These are phyloP conservation scores for Aspergillus texensis DNA, from an alignment of 2,329 filamentous ascomycete genomes.

Conservation along the genomic window DNA sequence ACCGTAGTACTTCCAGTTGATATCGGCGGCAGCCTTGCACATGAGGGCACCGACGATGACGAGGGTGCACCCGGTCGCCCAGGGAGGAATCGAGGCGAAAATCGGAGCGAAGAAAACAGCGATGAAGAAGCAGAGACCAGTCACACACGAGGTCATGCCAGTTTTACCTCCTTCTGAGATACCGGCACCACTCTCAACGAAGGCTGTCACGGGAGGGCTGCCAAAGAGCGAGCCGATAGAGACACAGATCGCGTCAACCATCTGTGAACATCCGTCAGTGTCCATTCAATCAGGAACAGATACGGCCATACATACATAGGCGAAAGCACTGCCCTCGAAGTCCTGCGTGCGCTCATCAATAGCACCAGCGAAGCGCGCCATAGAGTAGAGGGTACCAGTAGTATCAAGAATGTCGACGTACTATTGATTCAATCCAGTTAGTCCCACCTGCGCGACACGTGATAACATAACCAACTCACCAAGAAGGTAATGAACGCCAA, in stretches of 20 bases:
- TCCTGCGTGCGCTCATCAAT: slow-evolving; percentile 83
- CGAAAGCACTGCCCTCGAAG: slow-evolving; percentile 81
- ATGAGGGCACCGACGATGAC: slow-evolving; percentile 88
- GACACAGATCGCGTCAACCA: slow-evolving; percentile 78
- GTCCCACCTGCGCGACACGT: background rate
- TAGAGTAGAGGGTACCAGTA: slow-evolving; percentile 84
- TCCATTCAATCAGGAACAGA: slow-evolving; percentile 40
- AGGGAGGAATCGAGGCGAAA: slow-evolving; percentile 84
- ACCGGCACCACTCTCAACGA: slow-evolving; percentile 85
- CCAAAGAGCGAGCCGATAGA: slow-evolving; percentile 80
- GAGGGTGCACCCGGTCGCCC: slow-evolving; percentile 87
- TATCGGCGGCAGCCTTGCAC: slow-evolving; percentile 74
- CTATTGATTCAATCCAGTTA: slow-evolving; percentile 14
- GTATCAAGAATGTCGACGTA: slow-evolving; percentile 89
- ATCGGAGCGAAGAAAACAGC: slow-evolving; percentile 88
- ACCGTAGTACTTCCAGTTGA: slow-evolving; percentile 87
- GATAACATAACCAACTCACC: slow-evolving; percentile 13
- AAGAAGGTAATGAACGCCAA: slow-evolving; percentile 85
- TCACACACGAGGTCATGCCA: slow-evolving; percentile 77
- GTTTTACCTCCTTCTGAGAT: slow-evolving; percentile 87
- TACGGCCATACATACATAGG: slow-evolving; percentile 62
- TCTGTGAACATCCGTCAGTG: slow-evolving; percentile 32
- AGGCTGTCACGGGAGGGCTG: slow-evolving; percentile 79
- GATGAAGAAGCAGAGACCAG: slow-evolving; percentile 83
- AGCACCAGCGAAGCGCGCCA: slow-evolving; percentile 80